A percentile compares a stretch with the other conserved stretches of the same genome.
Conservation (phyloP, 2,329 filamentous ascomycete species). For the Diaporthe aspalathi region DNA sequence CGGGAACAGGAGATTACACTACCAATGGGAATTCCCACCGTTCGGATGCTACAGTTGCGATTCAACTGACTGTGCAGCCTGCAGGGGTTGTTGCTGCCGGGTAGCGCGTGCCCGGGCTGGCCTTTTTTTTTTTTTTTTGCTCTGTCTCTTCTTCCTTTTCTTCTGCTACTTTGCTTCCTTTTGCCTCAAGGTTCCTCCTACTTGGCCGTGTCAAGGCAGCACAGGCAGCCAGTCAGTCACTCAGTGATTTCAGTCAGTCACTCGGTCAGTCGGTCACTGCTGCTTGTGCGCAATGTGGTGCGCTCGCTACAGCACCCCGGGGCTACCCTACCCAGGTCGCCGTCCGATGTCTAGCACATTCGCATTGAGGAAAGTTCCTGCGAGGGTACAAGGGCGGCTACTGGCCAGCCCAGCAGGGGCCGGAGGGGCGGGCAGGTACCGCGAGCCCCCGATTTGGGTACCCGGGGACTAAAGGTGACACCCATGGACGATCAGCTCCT, state of each 20-base stretch:
- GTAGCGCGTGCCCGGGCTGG: conserved; percentile 14
- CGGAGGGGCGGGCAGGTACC: not conserved
- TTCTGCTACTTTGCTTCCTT: not conserved
- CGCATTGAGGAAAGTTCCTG: too few species aligned
- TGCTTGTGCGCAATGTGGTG: too few species aligned
- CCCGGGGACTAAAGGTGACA: not conserved
- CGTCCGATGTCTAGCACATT: conserved; percentile 1
- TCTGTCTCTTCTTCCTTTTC: too few species aligned
- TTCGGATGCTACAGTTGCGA: conserved; percentile 24
- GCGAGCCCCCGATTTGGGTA: not conserved
- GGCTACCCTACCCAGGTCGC: not conserved
- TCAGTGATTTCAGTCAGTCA: too few species aligned
- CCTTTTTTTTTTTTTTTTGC: not conserved
- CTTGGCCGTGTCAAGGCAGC: conserved; percentile 27
- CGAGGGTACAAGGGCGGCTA: not conserved
- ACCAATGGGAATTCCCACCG: conserved; percentile 35
- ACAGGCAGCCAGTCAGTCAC: too few species aligned
- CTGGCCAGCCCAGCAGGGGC: not conserved
- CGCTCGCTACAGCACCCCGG: too few species aligned
- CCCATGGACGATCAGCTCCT: conserved; percentile 5
- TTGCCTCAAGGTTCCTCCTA: not conserved
- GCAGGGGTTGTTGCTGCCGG: conserved; percentile 20
- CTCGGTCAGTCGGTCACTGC: too few species aligned
- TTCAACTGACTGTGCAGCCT: conserved; percentile 9
- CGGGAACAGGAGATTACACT: conserved; percentile 33